A percentile compares a stretch with the other conserved stretches of the same genome.
Evolutionary conservation across 495 filamentous ascomycete genomes (phyloP).

Genomic region (Hypoxylon lienhwacheense): DNA sequence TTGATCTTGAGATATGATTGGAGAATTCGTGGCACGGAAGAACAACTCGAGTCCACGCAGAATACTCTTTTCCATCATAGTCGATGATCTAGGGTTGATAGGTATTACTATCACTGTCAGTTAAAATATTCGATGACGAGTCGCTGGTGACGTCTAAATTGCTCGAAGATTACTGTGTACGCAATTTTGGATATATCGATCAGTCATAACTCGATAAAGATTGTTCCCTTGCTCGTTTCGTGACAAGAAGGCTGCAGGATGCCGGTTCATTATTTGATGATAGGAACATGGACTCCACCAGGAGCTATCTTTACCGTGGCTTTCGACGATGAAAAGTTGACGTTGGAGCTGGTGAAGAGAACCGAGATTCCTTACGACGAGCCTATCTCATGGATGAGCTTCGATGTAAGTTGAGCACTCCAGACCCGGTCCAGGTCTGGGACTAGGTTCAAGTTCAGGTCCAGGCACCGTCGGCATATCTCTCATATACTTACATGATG

Average conservation of each 20-base stretch:
- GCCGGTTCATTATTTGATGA: conserved; percentile 81
- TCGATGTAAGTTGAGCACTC: conserved; percentile 59
- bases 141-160: conserved; percentile 28
- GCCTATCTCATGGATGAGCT: conserved; percentile 89
- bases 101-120: too few relatives aligned
- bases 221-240: background rate
- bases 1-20: background rate
- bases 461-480: background rate
- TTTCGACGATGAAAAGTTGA: conserved; percentile 77
- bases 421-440: background rate
- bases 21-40: too few relatives aligned
- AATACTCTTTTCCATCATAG: too few relatives aligned
- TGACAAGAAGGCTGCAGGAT: conserved; percentile 37
- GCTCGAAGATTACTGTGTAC: background rate
- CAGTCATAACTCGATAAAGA: background rate
- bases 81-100: too few relatives aligned
- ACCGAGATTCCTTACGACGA: conserved; percentile 78
- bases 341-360: conserved; percentile 70
- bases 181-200: too few relatives aligned
- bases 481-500: conserved; percentile 29
- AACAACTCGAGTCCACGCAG: too few relatives aligned
- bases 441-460: background rate
- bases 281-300: conserved; percentile 81
- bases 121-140: too few relatives aligned
- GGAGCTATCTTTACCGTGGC: conserved; percentile 82